Evolutionary conservation across 208 protist species (phyloP).

Genomic region (Porcisia hertigi): DNA sequence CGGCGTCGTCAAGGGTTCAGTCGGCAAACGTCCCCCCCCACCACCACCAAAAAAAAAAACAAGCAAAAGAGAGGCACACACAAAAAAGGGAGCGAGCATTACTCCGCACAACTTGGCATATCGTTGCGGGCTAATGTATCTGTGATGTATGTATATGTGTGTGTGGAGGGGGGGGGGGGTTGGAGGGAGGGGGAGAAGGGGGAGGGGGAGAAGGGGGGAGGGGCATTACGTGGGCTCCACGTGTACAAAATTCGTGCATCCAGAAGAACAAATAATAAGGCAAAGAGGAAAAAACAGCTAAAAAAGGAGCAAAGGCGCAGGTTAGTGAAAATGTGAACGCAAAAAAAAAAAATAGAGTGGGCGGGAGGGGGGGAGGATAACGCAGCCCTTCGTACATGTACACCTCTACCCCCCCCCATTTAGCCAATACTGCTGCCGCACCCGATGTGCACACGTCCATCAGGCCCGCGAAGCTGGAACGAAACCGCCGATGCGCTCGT

Average conservation of each 20-base stretch:
- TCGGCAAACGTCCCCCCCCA: too few species aligned
- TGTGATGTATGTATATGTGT: not conserved
- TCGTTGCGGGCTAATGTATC: not conserved
- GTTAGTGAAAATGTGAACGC: not conserved
- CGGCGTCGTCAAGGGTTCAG: too few species aligned
- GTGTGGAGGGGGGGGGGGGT: too few species aligned
- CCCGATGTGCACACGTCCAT: constrained; percentile 16
- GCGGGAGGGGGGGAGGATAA: too few species aligned
- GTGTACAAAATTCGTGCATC: not conserved
- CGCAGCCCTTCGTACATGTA: not conserved
- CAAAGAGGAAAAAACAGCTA: too few species aligned
- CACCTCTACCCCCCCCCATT: not conserved
- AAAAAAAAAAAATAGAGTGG: not conserved
- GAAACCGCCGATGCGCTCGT: not conserved
- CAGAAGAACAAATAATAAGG: too few species aligned
- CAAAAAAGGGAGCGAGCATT: too few species aligned
- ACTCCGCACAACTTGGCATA: not conserved
- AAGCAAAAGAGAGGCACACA: not conserved
- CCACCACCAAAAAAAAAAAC: not conserved
- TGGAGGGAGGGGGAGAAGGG: too few species aligned
- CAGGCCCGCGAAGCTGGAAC: constrained; percentile 16
- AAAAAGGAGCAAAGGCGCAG: not conserved
- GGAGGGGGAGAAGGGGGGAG: too few species aligned
- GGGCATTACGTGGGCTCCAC: not conserved
- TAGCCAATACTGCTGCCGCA: constrained; percentile 14